phyloP scores from a whole-genome alignment of 2,329 filamentous ascomycete species.

The Neofusicoccum umdonicola region DNA sequence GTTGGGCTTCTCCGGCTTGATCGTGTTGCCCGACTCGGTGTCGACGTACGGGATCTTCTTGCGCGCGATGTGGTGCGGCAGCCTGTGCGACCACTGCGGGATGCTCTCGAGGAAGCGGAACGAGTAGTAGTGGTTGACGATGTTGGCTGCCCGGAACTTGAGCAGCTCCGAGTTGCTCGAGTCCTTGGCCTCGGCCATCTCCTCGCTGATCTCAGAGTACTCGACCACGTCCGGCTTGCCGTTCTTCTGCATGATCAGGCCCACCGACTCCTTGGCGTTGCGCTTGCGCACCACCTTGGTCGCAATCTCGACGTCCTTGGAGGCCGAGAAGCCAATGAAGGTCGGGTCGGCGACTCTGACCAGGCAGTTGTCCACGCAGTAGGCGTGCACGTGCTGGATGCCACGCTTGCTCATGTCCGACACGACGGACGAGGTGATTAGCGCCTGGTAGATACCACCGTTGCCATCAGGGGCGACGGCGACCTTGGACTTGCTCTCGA shows the following conservation, averaged over 20 bases:
- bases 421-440: slow-evolving; percentile 76
- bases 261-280: slow-evolving; percentile 91
- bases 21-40: slow-evolving; percentile 68
- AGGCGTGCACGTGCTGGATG: slow-evolving; percentile 92
- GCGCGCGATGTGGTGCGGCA: slow-evolving; percentile 92
- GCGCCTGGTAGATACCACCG: slow-evolving; percentile 91
- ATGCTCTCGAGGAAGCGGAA: slow-evolving; percentile 89
- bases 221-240: slow-evolving; percentile 96
- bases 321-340: slow-evolving; percentile 90
- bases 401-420: slow-evolving; percentile 85
- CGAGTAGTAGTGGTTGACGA: slow-evolving; percentile 99
- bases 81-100: slow-evolving; percentile 76
- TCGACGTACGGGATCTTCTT: slow-evolving; percentile 97
- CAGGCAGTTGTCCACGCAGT: slow-evolving; percentile 99
- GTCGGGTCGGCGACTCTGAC: slow-evolving; percentile 96
- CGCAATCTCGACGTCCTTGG: slow-evolving; percentile 87
- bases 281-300: slow-evolving; percentile 99
- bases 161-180: slow-evolving; percentile 75
- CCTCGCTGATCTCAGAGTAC: slow-evolving; percentile 92
- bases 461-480: slow-evolving; percentile 97
- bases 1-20: slow-evolving; percentile 94
- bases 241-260: slow-evolving; percentile 91
- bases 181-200: slow-evolving; percentile 86
- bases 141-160: slow-evolving; percentile 97
- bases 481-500: slow-evolving; percentile 85